Evolutionary conservation across 345 rosid species (phyloP), one percentile per base, ranked within the genome.

Genomic region (Melastoma malabathricum): DNA sequence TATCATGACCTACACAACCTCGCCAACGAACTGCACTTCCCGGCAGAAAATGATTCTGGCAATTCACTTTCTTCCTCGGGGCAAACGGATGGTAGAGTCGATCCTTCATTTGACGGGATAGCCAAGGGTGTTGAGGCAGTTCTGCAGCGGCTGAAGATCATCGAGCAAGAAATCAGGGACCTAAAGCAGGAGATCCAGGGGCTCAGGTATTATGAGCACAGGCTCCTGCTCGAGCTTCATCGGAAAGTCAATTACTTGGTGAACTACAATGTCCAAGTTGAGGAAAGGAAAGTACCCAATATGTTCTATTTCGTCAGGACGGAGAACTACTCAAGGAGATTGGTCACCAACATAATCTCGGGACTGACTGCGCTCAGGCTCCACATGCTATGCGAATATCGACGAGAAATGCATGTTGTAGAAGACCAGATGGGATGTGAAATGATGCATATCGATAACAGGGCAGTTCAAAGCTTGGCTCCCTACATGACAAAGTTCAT

Each of bases 111-210:
- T 17, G 74, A 80, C 23, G 97, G 97, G 54, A 82, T 87, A n/a
- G 95, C 97, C 12, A 87, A 74, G 65, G 98, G 97, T 1, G 80
- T 87, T 43, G 95, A 92, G 65, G 79, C 72, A 56, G 89, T 92
- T 22, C 70, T 87, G 72, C 85, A 83, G 70, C 76, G 95, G 61
- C 68, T 87, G 63, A 87, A 75, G 81, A 82, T 92, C 60, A 84
- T 92, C 23, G 98, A 84, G 65, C 95, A 87, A 62, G 98, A 87
- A 72, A 84, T 92, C 69, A 72, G 85, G 59, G 98, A 92, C 64
- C 31, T 92, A 68, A 92, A 87, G 73, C 93, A 84, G 58, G 97
- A 92, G 80, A 87, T 87, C 61, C 98, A 92, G 66, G 97, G 98
- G 46, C 64, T 92, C 59, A 77, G 90, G 66, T 84, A 84, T 66